Evolutionary conservation across 78 protist species (phyloP).

Genomic region (Dictyostelium citrinum): DNA sequence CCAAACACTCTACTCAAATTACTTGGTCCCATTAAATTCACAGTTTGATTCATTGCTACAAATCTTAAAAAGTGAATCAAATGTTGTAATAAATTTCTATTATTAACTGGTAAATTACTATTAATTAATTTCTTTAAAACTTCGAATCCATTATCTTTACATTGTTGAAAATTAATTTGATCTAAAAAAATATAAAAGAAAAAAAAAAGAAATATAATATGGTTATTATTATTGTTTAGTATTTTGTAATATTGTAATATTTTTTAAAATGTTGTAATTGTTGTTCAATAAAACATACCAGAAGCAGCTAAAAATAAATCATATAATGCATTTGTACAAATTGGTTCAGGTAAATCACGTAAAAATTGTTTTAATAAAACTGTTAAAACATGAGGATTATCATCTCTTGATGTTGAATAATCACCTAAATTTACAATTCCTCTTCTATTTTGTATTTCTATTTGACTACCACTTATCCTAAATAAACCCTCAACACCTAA

Average conservation of each 20-base stretch:
- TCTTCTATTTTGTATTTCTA: constrained; percentile 32
- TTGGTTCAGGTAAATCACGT: constrained; percentile 66
- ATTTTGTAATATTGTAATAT: no score
- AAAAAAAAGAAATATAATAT: not conserved
- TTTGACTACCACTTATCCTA: constrained; percentile 16
- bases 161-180: constrained; percentile 10
- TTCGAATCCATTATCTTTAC: constrained; percentile 29
- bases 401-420: constrained; percentile 27
- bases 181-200: not conserved
- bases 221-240: no score
- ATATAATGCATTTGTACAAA: constrained; percentile 58
- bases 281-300: not conserved
- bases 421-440: constrained; percentile 34
- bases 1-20: constrained; percentile 70
- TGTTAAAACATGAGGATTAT: constrained; percentile 51
- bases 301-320: constrained; percentile 53
- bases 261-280: no score
- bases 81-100: constrained; percentile 23
- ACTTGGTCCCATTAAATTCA: constrained; percentile 6
- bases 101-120: constrained; percentile 33
- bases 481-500: constrained; percentile 69
- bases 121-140: constrained; percentile 23
- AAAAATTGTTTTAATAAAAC: constrained; percentile 32
- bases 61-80: constrained; percentile 8
- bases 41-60: constrained; percentile 5